Conservation (phyloP, 441 rosid species). For the Monsonia emarginata region DNA sequence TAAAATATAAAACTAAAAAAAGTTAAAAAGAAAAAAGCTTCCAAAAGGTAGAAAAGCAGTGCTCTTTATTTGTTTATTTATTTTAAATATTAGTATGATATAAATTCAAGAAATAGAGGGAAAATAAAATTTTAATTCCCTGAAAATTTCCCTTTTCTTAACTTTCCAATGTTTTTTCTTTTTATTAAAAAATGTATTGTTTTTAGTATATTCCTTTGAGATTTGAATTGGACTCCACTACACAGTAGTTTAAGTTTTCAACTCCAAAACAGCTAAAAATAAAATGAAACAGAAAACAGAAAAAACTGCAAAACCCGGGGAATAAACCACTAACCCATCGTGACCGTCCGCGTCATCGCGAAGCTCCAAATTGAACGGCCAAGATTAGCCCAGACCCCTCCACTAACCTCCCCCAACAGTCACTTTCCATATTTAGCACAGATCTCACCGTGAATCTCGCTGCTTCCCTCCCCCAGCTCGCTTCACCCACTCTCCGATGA, state of each 20-base stretch:
- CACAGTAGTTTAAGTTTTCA: no score
- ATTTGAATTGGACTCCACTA: no score
- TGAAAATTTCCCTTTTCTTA: background rate
- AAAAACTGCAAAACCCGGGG: background rate
- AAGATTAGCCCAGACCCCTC: slow-evolving; percentile 15
- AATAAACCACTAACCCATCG: background rate
- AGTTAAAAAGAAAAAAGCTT: no score
- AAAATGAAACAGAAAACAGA: background rate
- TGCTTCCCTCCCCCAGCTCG: background rate
- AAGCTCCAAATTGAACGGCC: slow-evolving; percentile 7
- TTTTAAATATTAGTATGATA: no score
- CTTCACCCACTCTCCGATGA: background rate
- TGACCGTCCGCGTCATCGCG: slow-evolving; percentile 13
- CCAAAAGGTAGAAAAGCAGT: no score
- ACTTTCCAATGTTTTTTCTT: no score
- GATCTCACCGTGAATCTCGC: background rate
- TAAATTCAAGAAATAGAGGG: no score
- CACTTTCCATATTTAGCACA: background rate
- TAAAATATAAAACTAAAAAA: no score
- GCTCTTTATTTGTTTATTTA: no score
- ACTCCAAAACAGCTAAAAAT: background rate
- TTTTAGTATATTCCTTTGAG: background rate
- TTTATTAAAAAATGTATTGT: no score
- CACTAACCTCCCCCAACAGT: background rate
- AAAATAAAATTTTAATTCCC: no score